These are phyloP conservation scores for Typha latifolia DNA, from an alignment of 176 grass and related monocot species.

Conservation along the genomic window DNA sequence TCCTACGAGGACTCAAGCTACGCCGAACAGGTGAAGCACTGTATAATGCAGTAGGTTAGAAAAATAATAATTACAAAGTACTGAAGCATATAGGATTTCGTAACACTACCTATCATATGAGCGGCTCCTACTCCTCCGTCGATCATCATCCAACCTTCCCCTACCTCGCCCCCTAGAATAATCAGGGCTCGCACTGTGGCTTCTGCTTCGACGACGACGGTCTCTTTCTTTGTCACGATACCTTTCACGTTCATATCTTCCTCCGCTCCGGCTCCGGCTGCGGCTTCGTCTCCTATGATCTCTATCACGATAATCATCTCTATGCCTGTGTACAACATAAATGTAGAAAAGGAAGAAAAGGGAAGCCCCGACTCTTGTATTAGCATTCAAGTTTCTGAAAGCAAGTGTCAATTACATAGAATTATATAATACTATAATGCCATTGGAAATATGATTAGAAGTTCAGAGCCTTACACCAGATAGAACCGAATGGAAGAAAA, in stretches of 20 bases:
- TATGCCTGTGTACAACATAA: slow-evolving; percentile 11
- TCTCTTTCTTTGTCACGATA: slow-evolving; percentile 36
- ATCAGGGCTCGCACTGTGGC: slow-evolving; percentile 47
- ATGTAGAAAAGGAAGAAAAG: not conserved
- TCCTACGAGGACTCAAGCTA: slow-evolving; percentile 26
- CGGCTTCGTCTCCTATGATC: slow-evolving; percentile 38
- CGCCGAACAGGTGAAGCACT: slow-evolving; percentile 49
- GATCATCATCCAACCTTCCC: slow-evolving; percentile 29
- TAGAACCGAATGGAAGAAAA: too few species aligned
- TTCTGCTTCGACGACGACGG: slow-evolving; percentile 36
- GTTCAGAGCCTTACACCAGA: too few species aligned
- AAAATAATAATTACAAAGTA: not conserved
- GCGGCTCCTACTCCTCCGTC: slow-evolving; percentile 3
- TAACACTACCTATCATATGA: slow-evolving; percentile 8
- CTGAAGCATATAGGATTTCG: slow-evolving; percentile 2
- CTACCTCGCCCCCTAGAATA: slow-evolving; percentile 37
- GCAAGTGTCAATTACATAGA: not conserved
- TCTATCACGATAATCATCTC: slow-evolving; percentile 46
- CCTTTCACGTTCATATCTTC: slow-evolving; percentile 38
- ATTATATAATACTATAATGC: too few species aligned
- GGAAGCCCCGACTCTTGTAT: not conserved
- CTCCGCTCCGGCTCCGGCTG: slow-evolving; percentile 24
- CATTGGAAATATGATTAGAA: too few species aligned
- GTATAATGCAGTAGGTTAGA: slow-evolving; percentile 8
- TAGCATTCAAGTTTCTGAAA: slow-evolving; percentile 5